These are phyloP conservation scores for Murraya koenigii DNA, from an alignment of 345 rosid species.

Conservation along the genomic window DNA sequence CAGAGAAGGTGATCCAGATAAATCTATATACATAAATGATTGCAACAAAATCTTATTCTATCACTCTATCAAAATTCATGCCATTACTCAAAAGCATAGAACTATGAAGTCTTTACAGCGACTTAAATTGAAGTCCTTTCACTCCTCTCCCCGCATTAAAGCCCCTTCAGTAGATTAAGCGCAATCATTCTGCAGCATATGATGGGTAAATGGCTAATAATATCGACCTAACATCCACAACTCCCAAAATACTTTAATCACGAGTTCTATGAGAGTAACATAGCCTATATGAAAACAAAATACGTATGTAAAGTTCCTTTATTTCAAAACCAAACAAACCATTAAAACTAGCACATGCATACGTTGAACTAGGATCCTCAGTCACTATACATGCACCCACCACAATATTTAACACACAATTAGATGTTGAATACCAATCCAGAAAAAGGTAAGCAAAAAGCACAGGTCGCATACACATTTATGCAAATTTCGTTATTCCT, in stretches of 20 bases:
- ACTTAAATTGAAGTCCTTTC: neutral
- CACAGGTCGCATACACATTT: neutral
- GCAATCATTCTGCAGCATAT: neutral
- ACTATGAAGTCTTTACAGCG: neutral
- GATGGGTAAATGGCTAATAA: neutral
- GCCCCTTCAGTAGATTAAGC: neutral
- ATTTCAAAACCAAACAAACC: neutral
- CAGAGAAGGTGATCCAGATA: no score
- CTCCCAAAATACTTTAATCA: neutral
- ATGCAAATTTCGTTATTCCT: neutral
- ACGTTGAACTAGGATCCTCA: neutral
- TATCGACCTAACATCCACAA: neutral
- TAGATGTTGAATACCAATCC: neutral
- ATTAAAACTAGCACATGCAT: neutral
- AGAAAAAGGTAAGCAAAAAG: neutral
- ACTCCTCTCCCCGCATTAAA: neutral
- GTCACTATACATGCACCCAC: no score
- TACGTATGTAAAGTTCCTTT: neutral
- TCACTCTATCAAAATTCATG: neutral
- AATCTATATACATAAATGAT: neutral
- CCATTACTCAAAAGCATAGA: neutral
- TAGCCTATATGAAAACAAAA: neutral
- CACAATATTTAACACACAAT: neutral
- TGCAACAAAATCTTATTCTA: neutral
- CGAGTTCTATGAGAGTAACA: neutral